Evolutionary conservation across 768 basidiomycete species (phyloP).

Genomic region (Daedalea quercina): DNA sequence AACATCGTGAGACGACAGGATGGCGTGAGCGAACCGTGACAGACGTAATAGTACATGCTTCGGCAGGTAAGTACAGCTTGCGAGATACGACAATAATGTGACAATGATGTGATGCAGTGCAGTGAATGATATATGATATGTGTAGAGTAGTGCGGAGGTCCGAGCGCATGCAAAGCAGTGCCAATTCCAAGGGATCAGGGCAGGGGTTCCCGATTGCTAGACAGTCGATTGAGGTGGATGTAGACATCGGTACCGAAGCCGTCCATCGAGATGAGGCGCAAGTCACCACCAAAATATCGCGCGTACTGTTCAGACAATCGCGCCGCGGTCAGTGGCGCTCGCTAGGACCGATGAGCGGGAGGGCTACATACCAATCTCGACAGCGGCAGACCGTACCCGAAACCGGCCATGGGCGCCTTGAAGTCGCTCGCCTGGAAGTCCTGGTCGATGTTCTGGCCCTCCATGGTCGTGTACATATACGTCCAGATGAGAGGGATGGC

Average conservation of each 20-base stretch:
- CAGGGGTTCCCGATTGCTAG: constrained; percentile 75
- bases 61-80: neutral
- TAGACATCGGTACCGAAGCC: constrained; percentile 96
- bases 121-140: neutral
- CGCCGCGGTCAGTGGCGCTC: constrained; percentile 1
- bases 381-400: constrained; percentile 89
- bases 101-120: neutral
- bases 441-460: constrained; percentile 60
- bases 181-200: no score
- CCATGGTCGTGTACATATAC: constrained; percentile 93
- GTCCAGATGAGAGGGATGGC: constrained; percentile 97
- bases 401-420: constrained; percentile 97
- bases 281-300: constrained; percentile 90
- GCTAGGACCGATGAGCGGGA: no score
- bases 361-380: constrained; percentile 68
- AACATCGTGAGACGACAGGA: neutral
- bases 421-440: constrained; percentile 85
- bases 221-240: constrained; percentile 83
- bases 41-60: neutral
- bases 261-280: constrained; percentile 95
- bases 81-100: neutral
- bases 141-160: neutral
- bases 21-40: neutral
- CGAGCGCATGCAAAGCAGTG: neutral
- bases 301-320: constrained; percentile 57